A percentile compares a stretch with the other conserved stretches of the same genome.
These are phyloP conservation scores for Primulina eburnea DNA, from an alignment of 257 asterid species.

Conservation along the genomic window DNA sequence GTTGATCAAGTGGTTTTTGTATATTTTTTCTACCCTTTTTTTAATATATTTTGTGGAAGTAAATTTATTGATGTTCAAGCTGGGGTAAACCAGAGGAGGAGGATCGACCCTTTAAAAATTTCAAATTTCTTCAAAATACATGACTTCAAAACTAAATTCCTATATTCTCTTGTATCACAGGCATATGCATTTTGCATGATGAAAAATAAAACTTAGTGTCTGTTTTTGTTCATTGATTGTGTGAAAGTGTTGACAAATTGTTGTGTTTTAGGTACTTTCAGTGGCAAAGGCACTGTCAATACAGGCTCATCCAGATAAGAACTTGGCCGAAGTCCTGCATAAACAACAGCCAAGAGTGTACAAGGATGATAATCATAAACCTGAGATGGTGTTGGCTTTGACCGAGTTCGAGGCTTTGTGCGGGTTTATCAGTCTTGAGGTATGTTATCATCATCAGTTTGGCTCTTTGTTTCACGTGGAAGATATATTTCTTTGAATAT, in stretches of 20 bases:
- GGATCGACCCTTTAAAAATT: neutral
- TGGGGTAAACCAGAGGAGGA: neutral
- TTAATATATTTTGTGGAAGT: neutral
- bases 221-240: neutral
- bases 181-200: neutral
- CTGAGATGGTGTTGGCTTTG: constrained; percentile 95
- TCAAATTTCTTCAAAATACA: neutral
- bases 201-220: neutral
- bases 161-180: neutral
- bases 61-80: neutral
- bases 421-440: constrained; percentile 77
- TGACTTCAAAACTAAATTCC: neutral
- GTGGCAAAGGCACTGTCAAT: constrained; percentile 84
- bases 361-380: constrained; percentile 95
- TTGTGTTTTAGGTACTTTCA: constrained; percentile 65
- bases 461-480: constrained; percentile 3
- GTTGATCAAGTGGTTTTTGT: neutral
- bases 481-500: constrained; percentile 1
- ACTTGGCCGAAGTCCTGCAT: constrained; percentile 67
- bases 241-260: neutral
- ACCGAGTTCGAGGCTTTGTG: constrained; percentile 84
- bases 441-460: constrained; percentile 24
- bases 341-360: constrained; percentile 62
- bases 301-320: constrained; percentile 97
- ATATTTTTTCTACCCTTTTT: too few relatives aligned